Evolutionary conservation across 2,329 filamentous ascomycete species (phyloP), one percentile per base, ranked within the genome.

Genomic region (Fusarium robinianum): DNA sequence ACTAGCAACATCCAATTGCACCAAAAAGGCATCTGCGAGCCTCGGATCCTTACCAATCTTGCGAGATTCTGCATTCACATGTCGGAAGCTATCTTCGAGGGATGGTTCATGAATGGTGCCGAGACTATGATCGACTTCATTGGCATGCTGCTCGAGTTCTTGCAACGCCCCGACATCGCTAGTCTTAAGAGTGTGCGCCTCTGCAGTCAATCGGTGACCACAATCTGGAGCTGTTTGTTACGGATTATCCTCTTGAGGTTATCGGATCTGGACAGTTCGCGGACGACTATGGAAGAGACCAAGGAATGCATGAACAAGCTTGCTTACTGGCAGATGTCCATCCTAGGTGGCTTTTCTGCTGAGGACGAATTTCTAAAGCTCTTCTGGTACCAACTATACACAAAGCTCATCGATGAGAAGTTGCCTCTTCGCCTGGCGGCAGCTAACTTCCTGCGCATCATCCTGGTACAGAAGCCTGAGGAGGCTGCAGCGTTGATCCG

Each of bases 321-420:
- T 59, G 83, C 89, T 0, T 97, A 96, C 67, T 99, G 94, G 94
- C 94, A 97, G 65, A 90, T 89, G 14, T 88, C 96, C 12, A 83
- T 99, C 11, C 74, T 99, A 11, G 85, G 84, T 3, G 83, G 85
- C 4, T 82, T 94, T 11, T 86, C 88, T 3, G 76, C 80, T 6
- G 90, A 96, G 30, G 82, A 88, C n/a, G 84, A 89, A 8, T 88
- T 88, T 61, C 79, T 96, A 60, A 87, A 86, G 52, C 77, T 96
- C 22, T 81, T 97, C 27, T 96, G 90, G 76, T 97, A 96, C 61
- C 83, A 96, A 49, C 81, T 99, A 3, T 99, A 97, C 65, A 84
- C 85, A 6, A 95, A 95, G 65, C 75, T 97, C 23, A 83, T 94
- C 6, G 90, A 90, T 40, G 72, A 78, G 1, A 78, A 85, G 38